phyloP scores from a whole-genome alignment of 2,329 filamentous ascomycete genomes.

The Sporothrix protearum region DNA sequence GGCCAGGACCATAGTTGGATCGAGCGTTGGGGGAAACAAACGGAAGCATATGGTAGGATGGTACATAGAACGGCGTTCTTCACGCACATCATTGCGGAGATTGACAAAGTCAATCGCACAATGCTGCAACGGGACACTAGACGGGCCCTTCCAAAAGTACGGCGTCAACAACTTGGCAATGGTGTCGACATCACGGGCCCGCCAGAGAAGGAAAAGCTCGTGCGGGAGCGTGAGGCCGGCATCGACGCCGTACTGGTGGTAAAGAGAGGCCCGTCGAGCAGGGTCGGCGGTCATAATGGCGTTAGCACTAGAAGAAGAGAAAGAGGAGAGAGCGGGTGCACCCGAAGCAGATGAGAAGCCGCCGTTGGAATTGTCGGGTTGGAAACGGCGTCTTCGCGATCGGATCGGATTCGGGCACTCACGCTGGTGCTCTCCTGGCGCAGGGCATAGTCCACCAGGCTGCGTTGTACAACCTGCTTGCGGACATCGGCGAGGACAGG shows the following conservation, averaged over 20 bases:
- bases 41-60: not conserved
- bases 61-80: not conserved
- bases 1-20: not conserved
- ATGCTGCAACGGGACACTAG: not conserved
- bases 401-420: not conserved
- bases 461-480: not conserved
- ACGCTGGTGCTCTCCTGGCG: not conserved
- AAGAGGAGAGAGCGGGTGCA: not conserved
- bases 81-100: slow-evolving; percentile 7
- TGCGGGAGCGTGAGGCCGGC: not conserved
- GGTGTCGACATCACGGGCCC: not conserved
- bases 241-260: not conserved
- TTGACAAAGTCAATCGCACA: slow-evolving; percentile 9
- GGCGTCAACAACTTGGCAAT: slow-evolving; percentile 11
- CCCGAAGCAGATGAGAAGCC: not conserved
- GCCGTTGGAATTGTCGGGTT: not conserved
- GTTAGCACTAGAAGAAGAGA: not conserved
- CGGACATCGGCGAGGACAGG: not conserved
- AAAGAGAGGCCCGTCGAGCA: not conserved
- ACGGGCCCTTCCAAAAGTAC: not conserved
- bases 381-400: not conserved
- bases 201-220: slow-evolving; percentile 21
- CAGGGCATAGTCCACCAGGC: not conserved
- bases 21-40: not conserved
- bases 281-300: not conserved